A percentile compares a stretch with the other conserved stretches of the same genome.
These are phyloP conservation scores for Gossypium lobatum DNA, from an alignment of 441 rosid genomes.

Conservation along the genomic window DNA sequence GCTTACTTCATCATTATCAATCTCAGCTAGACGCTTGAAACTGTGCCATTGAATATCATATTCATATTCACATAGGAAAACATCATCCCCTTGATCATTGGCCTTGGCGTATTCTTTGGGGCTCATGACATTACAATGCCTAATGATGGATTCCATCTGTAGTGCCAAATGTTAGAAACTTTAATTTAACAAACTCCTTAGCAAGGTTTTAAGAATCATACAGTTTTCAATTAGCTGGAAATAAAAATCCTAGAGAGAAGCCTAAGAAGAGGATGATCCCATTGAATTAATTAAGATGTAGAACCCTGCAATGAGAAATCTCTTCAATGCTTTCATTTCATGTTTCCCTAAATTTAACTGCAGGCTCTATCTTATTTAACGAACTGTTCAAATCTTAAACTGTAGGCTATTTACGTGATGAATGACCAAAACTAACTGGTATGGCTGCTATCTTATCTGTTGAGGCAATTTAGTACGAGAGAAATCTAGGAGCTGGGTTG, in stretches of 20 bases:
- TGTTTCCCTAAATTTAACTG: background rate
- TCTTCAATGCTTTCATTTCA: background rate
- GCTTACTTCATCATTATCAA: constrained; percentile 44
- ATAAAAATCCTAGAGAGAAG: background rate
- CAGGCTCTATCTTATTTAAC: background rate
- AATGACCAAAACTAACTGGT: background rate
- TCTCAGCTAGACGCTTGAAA: constrained; percentile 80
- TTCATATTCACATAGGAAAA: constrained; percentile 87
- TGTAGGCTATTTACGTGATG: background rate
- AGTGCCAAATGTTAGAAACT: constrained; percentile 11
- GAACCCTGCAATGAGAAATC: background rate
- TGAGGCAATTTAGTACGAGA: background rate
- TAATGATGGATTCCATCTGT: constrained; percentile 77
- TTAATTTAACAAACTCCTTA: constrained; percentile 2
- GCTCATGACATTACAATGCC: constrained; percentile 71
- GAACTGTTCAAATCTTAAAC: background rate
- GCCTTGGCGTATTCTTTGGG: constrained; percentile 76
- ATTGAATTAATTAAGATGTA: background rate
- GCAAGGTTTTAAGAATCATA: background rate
- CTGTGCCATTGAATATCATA: constrained; percentile 87
- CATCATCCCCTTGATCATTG: constrained; percentile 74
- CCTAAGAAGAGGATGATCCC: background rate
- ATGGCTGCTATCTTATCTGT: background rate
- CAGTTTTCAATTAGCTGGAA: background rate
- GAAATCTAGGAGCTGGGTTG: background rate